Percentiles rank a stretch among this genome's conserved stretches.
Conservation (phyloP, 352 stramenopile genomes). For the Phytopythium vexans region DNA sequence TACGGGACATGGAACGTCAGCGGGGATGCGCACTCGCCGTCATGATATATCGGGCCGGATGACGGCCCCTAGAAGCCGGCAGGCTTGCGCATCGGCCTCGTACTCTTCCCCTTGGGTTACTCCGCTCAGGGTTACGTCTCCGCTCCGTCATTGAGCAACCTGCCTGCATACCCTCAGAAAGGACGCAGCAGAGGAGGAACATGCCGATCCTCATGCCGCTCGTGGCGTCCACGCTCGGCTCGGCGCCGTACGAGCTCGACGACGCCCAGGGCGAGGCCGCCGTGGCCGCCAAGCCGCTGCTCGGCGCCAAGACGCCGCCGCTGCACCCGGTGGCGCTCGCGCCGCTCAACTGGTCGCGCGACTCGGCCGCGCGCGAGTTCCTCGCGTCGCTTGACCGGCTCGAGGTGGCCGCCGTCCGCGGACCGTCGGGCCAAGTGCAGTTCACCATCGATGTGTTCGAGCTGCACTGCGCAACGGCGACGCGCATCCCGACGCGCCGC, state of each 20-base stretch:
- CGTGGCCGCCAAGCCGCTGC: background rate
- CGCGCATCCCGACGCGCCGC: slow-evolving; percentile 7
- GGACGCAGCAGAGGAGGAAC: background rate
- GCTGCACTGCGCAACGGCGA: background rate
- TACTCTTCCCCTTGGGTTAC: background rate
- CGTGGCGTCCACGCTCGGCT: no score
- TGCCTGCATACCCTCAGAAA: background rate
- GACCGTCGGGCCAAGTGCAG: background rate
- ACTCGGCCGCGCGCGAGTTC: slow-evolving; percentile 4
- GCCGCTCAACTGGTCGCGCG: slow-evolving; percentile 6
- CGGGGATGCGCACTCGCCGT: background rate
- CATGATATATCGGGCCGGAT: slow-evolving; percentile 6
- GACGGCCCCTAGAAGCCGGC: background rate
- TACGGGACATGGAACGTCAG: no score
- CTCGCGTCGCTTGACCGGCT: slow-evolving; percentile 3
- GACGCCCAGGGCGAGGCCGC: background rate
- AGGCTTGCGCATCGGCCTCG: background rate
- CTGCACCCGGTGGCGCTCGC: slow-evolving; percentile 2
- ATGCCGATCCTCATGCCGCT: slow-evolving; percentile 5
- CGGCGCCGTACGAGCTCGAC: slow-evolving; percentile 1
- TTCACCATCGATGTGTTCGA: slow-evolving; percentile 2
- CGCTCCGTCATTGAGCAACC: background rate
- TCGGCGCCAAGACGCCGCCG: background rate
- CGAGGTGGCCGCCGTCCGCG: background rate
- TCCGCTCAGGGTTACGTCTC: background rate